Base-by-base conservation (phyloP, 2,329 filamentous ascomycete genomes). In the Aspergillus unguis region DNA sequence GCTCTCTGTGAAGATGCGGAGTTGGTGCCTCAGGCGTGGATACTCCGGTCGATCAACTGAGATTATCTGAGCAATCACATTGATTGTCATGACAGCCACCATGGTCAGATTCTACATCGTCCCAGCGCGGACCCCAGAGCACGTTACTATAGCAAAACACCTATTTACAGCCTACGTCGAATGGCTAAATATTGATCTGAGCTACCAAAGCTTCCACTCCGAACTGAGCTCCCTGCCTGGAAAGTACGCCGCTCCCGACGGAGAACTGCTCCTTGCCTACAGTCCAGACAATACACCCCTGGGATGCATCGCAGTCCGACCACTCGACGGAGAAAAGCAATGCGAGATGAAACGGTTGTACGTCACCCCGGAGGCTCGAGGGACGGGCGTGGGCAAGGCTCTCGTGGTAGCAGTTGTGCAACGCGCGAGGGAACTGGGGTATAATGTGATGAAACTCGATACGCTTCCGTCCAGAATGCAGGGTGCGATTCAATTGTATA, bases 261-360 rank as follows among this genome's bases (percentile, higher is more conserved):
- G 68, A 3, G 82, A 80, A 2, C 71, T 73, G 25, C 63, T 84
- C 0, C 71, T 82, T 23, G 71, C 84, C 3, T 63, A 63, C 46
- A 53, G 57, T 29, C 53, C 57, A n/a, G 25, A 47, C n/a, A 47
- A 53, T 25, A 48, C 56, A 10, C 58, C 62, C 1, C 52, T 82
- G 1, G 80, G 81, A 4, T 82, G 78, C 59, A 73, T 82, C 7
- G 79, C 75, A 10, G 61, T 83, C 1, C 74, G 80, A 10, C 52
- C 56, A 9, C 51, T 61, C 27, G 11, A 26, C 9, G 11, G 35
- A 40, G 37, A 44, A 41, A 7, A 50, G 53, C 45, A 43, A 23
- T 79, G 76, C 58, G 82, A 85, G 63, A 78, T 85, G 70, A 85
- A 85, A 62, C 72, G 82, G 1, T 69, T 85, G 0, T 85, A 81